phyloP scores from a whole-genome alignment of 2,329 filamentous ascomycete genomes.

The Aspergillus bombycis region DNA sequence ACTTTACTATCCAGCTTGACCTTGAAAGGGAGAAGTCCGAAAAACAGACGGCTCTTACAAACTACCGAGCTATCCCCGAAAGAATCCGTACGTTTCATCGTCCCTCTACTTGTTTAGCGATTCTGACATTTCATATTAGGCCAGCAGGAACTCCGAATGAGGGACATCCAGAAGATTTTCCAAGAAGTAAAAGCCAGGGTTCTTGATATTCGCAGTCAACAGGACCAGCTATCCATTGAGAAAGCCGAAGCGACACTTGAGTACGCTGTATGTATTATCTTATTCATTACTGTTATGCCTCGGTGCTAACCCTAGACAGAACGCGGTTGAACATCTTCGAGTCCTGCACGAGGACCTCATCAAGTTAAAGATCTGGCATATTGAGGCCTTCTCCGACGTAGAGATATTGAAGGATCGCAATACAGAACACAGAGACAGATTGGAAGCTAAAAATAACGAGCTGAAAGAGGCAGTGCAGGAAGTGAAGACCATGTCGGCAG shows the following conservation, averaged over 20 bases:
- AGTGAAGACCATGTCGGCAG: slow-evolving; percentile 35
- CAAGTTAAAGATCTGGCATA: slow-evolving; percentile 68
- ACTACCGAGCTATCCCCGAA: slow-evolving; percentile 68
- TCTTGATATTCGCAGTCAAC: slow-evolving; percentile 55
- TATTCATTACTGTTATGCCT: neutral
- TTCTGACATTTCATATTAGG: slow-evolving; percentile 42
- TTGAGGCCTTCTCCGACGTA: slow-evolving; percentile 84
- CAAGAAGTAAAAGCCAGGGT: slow-evolving; percentile 52
- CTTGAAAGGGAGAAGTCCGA: slow-evolving; percentile 63
- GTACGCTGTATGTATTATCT: slow-evolving; percentile 54
- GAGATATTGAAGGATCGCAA: slow-evolving; percentile 70
- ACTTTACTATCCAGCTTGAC: slow-evolving; percentile 26
- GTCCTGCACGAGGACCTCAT: slow-evolving; percentile 65
- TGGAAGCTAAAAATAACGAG: slow-evolving; percentile 47
- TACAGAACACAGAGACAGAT: slow-evolving; percentile 55
- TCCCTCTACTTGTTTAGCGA: neutral
- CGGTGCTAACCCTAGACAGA: slow-evolving; percentile 37
- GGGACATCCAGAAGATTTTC: slow-evolving; percentile 44
- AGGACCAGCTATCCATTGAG: slow-evolving; percentile 59
- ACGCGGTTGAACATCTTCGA: slow-evolving; percentile 65
- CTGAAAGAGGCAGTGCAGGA: slow-evolving; percentile 38
- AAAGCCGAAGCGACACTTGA: slow-evolving; percentile 60
- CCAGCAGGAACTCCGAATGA: slow-evolving; percentile 51
- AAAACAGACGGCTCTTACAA: slow-evolving; percentile 67
- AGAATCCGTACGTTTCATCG: slow-evolving; percentile 64